A percentile compares a stretch with the other conserved stretches of the same genome.
Evolutionary conservation across 2,329 filamentous ascomycete species (phyloP).

Genomic region (Aspergillus tanneri): DNA sequence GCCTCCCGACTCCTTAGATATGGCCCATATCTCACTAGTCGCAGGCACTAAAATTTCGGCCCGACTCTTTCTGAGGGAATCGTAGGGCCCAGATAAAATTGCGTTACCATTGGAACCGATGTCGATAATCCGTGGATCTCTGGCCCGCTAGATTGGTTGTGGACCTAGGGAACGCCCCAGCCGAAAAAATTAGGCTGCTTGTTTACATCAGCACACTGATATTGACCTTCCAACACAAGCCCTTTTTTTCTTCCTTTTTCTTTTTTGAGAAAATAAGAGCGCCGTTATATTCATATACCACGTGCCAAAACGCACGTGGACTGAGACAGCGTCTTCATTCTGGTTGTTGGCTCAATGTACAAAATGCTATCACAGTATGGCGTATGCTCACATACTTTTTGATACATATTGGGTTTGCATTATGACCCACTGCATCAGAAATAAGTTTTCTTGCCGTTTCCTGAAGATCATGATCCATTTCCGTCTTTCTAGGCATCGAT

Average conservation of each 20-base stretch:
- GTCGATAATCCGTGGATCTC: not conserved
- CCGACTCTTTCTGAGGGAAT: not conserved
- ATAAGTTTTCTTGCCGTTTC: slow-evolving; percentile 3
- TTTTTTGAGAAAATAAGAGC: not conserved
- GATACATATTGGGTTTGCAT: slow-evolving; percentile 7
- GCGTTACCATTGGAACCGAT: not conserved
- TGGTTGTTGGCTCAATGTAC: not conserved
- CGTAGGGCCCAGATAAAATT: not conserved
- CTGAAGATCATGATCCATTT: slow-evolving; percentile 10
- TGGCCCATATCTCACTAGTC: not conserved
- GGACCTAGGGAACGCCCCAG: not conserved
- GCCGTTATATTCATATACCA: not conserved
- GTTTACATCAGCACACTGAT: not conserved
- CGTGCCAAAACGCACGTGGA: not conserved
- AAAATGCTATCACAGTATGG: slow-evolving; percentile 1
- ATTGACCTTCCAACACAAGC: not conserved
- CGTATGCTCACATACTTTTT: slow-evolving; percentile 6
- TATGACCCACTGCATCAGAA: slow-evolving; percentile 7
- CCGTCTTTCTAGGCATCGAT: slow-evolving; percentile 1
- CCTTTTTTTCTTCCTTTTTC: not conserved
- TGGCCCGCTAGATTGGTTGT: slow-evolving; percentile 1
- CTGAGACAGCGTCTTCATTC: not conserved
- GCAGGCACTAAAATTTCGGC: not conserved
- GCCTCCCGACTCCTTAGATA: not conserved
- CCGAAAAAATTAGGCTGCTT: not conserved